Evolutionary conservation across 768 basidiomycete genomes (phyloP), one percentile per base, ranked within the genome.

Genomic region (Rhodotorula babjevae): DNA sequence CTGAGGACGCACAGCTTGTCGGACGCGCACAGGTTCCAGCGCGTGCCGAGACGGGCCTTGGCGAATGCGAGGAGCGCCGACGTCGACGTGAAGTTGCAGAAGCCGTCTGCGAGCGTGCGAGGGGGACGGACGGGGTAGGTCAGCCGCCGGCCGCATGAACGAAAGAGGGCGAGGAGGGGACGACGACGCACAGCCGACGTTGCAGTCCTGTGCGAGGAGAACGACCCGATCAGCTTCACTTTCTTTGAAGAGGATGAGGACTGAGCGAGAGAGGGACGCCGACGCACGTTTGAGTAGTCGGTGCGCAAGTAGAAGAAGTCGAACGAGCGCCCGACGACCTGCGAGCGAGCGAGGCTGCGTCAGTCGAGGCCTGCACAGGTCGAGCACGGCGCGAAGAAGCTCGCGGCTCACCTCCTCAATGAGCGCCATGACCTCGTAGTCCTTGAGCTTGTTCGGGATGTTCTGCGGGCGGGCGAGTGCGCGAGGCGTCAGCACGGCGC

Each of bases 1-100:
- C 89, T 63, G 89, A 93, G 91, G 77, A 93, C 89, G 64, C 93
- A 81, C 16, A 92, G 88, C 78, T 94, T 94, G 81, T 93, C 90
- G 72, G 90, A 92, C 16, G 90, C 90, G 79, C 91, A 93, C 87
- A 91, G 88, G 79, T 94, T 93, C 92, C 92, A 94, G 81, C 90
- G 91, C 73, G 89, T 86, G 14, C 91, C 91, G 55, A 93, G 83
- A 72, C 86, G 87, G 64, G 84, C 83, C 80, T 86, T 87, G 12
- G 90, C 90, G 79, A 94, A 94, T 49, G 79, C 81, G 75, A 93
- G 82, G 63, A 94, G 84, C 77, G 92, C 90, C 72, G 88, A 82
- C 44, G 92, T 89, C 6, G 84, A 83, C 73, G 92, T 91, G 61
- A 76, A 94, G 81, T 93, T 94, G 71, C 94, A 91, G 73, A 94